Percentiles rank a stretch among this genome's conserved stretches.
Conservation (phyloP, 2,329 filamentous ascomycete genomes). For the Pyricularia pennisetigena region DNA sequence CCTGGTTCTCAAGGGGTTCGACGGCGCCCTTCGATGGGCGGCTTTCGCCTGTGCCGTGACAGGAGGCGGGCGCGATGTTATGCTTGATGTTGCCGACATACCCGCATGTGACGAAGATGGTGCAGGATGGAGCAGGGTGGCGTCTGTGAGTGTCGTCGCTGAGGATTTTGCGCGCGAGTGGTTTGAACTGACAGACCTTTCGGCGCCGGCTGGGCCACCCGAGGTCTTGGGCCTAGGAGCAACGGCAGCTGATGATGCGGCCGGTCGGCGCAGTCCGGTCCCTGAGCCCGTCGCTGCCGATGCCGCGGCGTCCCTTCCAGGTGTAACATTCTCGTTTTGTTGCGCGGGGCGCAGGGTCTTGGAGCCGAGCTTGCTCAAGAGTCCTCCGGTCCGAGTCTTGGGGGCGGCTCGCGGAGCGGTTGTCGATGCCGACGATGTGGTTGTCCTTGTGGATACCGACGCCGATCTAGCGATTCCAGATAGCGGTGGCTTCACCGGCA, state of each 20-base stretch:
- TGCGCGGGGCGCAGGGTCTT: neutral
- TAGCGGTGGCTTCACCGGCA: slow-evolving; percentile 29
- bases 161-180: slow-evolving; percentile 32
- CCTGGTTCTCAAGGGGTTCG: slow-evolving; percentile 4
- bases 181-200: slow-evolving; percentile 10
- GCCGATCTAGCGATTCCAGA: slow-evolving; percentile 9
- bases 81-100: slow-evolving; percentile 3
- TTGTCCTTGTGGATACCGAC: slow-evolving; percentile 14
- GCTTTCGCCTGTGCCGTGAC: slow-evolving; percentile 5
- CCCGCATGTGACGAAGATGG: slow-evolving; percentile 14
- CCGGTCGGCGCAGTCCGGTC: slow-evolving; percentile 11
- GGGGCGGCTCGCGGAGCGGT: neutral
- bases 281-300: neutral
- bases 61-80: slow-evolving; percentile 11
- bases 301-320: neutral
- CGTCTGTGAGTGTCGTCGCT: slow-evolving; percentile 24
- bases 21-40: slow-evolving; percentile 9
- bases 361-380: slow-evolving; percentile 1
- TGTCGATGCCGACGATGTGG: neutral
- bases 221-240: slow-evolving; percentile 18
- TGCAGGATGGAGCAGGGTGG: slow-evolving; percentile 29
- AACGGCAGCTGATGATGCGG: slow-evolving; percentile 6
- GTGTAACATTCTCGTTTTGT: neutral
- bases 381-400: slow-evolving; percentile 2
- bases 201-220: slow-evolving; percentile 13